Base-by-base conservation (phyloP, 1,284 basidiomycete genomes). In the Austropuccinia psidii region DNA sequence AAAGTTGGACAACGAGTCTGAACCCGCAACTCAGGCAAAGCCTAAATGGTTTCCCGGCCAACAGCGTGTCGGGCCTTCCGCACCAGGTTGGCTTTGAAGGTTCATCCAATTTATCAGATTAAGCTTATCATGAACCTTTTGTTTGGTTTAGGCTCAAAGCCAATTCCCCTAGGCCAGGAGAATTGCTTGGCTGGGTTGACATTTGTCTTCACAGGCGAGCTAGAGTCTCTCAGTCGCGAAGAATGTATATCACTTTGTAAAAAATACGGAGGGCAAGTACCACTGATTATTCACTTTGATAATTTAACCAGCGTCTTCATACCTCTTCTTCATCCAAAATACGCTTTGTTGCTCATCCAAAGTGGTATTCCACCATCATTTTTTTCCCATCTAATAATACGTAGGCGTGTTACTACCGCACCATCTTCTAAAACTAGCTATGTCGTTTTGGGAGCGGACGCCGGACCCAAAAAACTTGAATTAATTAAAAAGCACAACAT, bases 391-490 rank as follows among this genome's bases (percentile, higher is more conserved):
- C 41, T 62, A n/a, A 43, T 60, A 29, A 67, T 31, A 37, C 73
- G 6, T 78, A 94, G 92, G 4, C 90, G 90, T 57, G 91, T 98
- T 15, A 91, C 91, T 0, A 84, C 86, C 0, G 88, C 90, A 31
- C 94, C 94, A 0, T 98, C 95, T 0, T 88, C 89, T 41, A 93
- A 90, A 79, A 99, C 95, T 0, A 87, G 88, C 39, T 98, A 87
- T 77, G 93, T 98, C 58, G 85, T 99, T 9, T 81, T 98, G 0
- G 96, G 96, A 1, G 86, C 88, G 29, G 88, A 90, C 64, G 92
- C 95, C 0, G 96, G 96, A 0, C 88, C 89, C 0, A 87, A 87
- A 73, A 98, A 99, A 80, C 82, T 98, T 31, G 85, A 86, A 15
- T 88, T 88, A 41, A 93, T 98, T 81, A 85, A 90, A 81, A 90